Conservation (phyloP, 495 filamentous ascomycete genomes). For the Penicillium pancosmium region DNA sequence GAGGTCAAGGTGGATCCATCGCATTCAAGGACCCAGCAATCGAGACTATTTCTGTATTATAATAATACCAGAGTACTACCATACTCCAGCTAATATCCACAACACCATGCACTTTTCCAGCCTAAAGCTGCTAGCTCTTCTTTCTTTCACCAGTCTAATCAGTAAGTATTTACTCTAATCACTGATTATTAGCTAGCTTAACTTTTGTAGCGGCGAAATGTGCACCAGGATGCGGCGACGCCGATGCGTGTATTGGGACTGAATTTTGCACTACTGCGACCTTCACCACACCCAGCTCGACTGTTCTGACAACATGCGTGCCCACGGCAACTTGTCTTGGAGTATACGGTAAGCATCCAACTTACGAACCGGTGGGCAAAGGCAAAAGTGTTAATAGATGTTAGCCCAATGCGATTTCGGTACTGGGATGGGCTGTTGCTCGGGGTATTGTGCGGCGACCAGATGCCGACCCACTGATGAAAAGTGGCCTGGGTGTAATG, state of each 20-base stretch:
- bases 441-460: conserved; percentile 32
- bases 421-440: conserved; percentile 26
- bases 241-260: conserved; percentile 33
- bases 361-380: background rate
- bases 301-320: conserved; percentile 35
- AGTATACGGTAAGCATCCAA: conserved; percentile 31
- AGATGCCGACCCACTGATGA: conserved; percentile 33
- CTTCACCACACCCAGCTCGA: conserved; percentile 30
- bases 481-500: conserved; percentile 30
- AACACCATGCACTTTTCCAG: background rate
- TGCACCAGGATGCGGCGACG: conserved; percentile 23
- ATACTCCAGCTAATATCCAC: background rate
- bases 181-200: background rate
- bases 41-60: too few species aligned
- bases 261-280: conserved; percentile 37
- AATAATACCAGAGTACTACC: background rate
- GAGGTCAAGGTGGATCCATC: too few species aligned
- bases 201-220: conserved; percentile 11
- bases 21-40: too few species aligned
- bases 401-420: conserved; percentile 18
- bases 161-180: background rate
- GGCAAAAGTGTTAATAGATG: background rate
- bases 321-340: conserved; percentile 36
- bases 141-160: background rate
- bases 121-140: background rate